Conservation (phyloP, 345 rosid species). For the Isatis tinctoria region DNA sequence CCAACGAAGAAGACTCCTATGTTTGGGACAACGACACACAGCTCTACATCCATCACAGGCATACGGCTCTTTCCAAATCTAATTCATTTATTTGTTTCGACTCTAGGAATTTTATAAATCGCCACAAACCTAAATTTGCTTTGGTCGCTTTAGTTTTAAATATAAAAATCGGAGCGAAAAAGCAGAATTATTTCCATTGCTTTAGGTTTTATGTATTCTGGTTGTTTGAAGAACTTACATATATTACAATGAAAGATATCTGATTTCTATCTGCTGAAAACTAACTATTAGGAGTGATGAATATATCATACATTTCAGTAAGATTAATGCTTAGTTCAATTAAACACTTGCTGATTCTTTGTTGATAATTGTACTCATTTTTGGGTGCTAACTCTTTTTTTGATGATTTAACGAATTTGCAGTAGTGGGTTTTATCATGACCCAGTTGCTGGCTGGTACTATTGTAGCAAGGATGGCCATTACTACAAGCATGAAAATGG, state of each 20-base stretch:
- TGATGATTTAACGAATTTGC: constrained; percentile 8
- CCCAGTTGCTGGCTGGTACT: constrained; percentile 85
- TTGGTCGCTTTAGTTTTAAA: not conserved
- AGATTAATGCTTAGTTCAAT: not conserved
- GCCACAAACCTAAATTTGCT: not conserved
- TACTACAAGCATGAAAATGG: constrained; percentile 85
- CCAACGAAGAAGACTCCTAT: constrained; percentile 38
- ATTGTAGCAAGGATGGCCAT: constrained; percentile 65
- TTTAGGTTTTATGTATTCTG: not conserved
- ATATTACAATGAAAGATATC: not conserved
- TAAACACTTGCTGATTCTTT: not conserved
- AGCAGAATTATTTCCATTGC: not conserved
- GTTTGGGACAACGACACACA: constrained; percentile 66
- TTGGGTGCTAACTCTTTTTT: constrained; percentile 13
- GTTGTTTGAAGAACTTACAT: not conserved
- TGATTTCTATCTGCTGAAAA: not conserved
- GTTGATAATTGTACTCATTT: not conserved
- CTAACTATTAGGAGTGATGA: not conserved
- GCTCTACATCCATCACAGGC: constrained; percentile 76
- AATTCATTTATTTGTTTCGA: not conserved
- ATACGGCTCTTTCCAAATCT: constrained; percentile 22
- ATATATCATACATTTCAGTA: not conserved
- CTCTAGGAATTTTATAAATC: not conserved
- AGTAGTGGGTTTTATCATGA: constrained; percentile 91
- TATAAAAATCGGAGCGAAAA: too few relatives aligned